These are phyloP conservation scores for Aspergillus pseudotamarii DNA, from an alignment of 2,329 filamentous ascomycete genomes.

Conservation along the genomic window DNA sequence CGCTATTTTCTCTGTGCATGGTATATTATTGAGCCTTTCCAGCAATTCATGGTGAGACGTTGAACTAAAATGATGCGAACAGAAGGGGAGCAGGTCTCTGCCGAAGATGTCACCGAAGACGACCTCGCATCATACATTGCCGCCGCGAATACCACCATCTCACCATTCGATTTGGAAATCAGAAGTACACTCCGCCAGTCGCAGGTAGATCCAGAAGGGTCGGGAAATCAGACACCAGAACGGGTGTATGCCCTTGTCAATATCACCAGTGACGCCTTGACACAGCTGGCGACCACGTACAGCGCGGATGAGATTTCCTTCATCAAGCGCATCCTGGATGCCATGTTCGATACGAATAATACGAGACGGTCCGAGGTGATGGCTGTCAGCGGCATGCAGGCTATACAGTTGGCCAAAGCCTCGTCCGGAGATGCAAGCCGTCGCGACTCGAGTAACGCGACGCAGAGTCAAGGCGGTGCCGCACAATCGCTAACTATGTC, in stretches of 20 bases:
- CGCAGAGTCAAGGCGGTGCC: slow-evolving; percentile 36
- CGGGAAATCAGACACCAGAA: slow-evolving; percentile 33
- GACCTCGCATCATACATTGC: slow-evolving; percentile 71
- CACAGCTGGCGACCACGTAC: slow-evolving; percentile 82
- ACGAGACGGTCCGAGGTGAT: slow-evolving; percentile 77
- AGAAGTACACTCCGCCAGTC: slow-evolving; percentile 71
- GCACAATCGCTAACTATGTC: slow-evolving; percentile 67
- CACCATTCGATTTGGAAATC: slow-evolving; percentile 85
- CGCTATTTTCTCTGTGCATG: slow-evolving; percentile 67
- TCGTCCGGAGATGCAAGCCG: slow-evolving; percentile 42
- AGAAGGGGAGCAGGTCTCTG: slow-evolving; percentile 53
- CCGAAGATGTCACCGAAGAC: slow-evolving; percentile 67
- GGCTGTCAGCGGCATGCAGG: slow-evolving; percentile 78
- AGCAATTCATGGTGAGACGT: not conserved
- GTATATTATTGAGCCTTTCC: slow-evolving; percentile 30
- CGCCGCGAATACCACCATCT: slow-evolving; percentile 71
- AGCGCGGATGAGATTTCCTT: slow-evolving; percentile 84
- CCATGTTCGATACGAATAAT: slow-evolving; percentile 90
- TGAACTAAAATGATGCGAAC: not conserved
- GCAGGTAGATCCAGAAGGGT: slow-evolving; percentile 37
- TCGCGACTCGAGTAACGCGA: slow-evolving; percentile 50
- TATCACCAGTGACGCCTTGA: slow-evolving; percentile 78
- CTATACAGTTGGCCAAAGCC: slow-evolving; percentile 65
- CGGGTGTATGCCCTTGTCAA: slow-evolving; percentile 86
- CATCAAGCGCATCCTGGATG: slow-evolving; percentile 82